These are phyloP conservation scores for Infundibulicybe gibba DNA, from an alignment of 768 basidiomycete species.

Conservation along the genomic window DNA sequence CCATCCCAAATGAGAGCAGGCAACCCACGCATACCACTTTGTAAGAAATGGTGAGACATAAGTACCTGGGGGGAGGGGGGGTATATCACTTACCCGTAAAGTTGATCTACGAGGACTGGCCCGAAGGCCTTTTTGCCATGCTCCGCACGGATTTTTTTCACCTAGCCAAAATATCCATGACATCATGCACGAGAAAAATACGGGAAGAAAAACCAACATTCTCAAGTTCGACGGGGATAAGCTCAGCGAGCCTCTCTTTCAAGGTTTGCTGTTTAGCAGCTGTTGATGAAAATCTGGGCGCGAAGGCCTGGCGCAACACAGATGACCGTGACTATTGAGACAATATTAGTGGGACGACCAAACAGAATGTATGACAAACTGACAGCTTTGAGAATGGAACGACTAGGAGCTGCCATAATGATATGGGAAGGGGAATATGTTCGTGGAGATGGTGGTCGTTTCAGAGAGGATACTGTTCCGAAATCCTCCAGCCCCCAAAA, in stretches of 20 bases:
- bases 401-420: slow-evolving; percentile 39
- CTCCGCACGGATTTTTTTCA: slow-evolving; percentile 77
- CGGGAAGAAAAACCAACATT: slow-evolving; percentile 41
- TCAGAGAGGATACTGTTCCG: not conserved
- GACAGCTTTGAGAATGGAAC: slow-evolving; percentile 34
- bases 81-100: slow-evolving; percentile 64
- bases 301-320: slow-evolving; percentile 29
- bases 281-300: slow-evolving; percentile 62
- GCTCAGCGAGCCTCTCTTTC: slow-evolving; percentile 90
- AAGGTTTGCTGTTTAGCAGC: slow-evolving; percentile 67
- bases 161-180: slow-evolving; percentile 35
- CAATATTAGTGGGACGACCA: too few species aligned
- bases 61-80: not conserved
- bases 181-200: not conserved
- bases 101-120: slow-evolving; percentile 85
- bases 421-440: slow-evolving; percentile 7
- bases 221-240: slow-evolving; percentile 86
- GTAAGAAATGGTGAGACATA: slow-evolving; percentile 6
- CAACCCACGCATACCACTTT: slow-evolving; percentile 82
- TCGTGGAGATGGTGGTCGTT: slow-evolving; percentile 5
- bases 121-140: slow-evolving; percentile 95
- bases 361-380: slow-evolving; percentile 12
- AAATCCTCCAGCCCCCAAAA: not conserved
- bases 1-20: slow-evolving; percentile 98
- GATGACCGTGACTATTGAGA: too few species aligned